phyloP scores from a whole-genome alignment of 2,329 filamentous ascomycete species.

The Daldinia eschscholtzii region DNA sequence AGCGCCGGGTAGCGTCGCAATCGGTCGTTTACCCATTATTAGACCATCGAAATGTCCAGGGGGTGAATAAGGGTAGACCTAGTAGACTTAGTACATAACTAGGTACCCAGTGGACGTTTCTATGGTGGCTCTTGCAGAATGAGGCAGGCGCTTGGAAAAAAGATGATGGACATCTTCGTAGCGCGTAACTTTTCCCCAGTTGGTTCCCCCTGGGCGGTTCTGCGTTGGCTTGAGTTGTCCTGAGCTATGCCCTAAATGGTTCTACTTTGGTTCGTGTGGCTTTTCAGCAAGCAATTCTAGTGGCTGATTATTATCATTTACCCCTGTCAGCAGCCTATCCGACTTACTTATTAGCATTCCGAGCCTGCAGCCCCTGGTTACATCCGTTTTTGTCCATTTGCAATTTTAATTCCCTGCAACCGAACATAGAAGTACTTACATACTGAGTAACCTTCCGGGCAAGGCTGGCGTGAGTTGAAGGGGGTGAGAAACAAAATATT shows the following conservation, averaged over 20 bases:
- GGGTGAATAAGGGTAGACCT: constrained; percentile 19
- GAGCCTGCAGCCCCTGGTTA: constrained; percentile 29
- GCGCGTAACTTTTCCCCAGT: constrained; percentile 35
- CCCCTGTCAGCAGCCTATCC: constrained; percentile 37
- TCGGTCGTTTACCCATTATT: constrained; percentile 46
- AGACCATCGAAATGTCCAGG: constrained; percentile 35
- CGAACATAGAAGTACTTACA: neutral
- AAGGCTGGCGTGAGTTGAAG: constrained; percentile 11
- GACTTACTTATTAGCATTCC: constrained; percentile 35
- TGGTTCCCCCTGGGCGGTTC: constrained; percentile 9
- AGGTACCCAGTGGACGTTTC: neutral
- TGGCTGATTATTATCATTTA: constrained; percentile 37
- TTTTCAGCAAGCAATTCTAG: constrained; percentile 33
- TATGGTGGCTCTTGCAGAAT: constrained; percentile 29
- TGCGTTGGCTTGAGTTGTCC: neutral
- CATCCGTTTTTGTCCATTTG: constrained; percentile 43
- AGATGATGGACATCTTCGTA: constrained; percentile 33
- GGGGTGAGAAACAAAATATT: constrained; percentile 19
- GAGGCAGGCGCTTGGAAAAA: constrained; percentile 33
- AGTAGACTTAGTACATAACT: too few relatives aligned
- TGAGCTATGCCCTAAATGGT: neutral
- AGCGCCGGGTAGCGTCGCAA: constrained; percentile 42
- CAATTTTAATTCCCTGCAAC: constrained; percentile 47
- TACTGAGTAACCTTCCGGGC: constrained; percentile 12
- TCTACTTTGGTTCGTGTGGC: constrained; percentile 29